Base-by-base conservation (phyloP, 257 asterid genomes). In the Handroanthus guayacan region DNA sequence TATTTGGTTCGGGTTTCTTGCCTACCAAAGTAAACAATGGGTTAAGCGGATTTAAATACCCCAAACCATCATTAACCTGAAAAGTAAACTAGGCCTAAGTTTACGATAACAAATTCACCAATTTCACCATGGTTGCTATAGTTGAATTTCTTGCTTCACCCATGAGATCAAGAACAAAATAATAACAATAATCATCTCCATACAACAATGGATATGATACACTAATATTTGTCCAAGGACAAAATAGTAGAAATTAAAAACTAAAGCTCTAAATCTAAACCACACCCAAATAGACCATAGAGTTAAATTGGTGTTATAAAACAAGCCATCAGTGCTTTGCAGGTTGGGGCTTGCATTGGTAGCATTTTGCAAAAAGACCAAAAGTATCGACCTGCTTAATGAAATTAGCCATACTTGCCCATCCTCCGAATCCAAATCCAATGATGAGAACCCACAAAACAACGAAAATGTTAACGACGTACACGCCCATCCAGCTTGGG, bases 321-420 rank as follows among this genome's bases (percentile, higher is more conserved):
- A 37, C 10, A 10, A 12, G n/a, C 37, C 37, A 9, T 71, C 67
- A 78, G 62, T 64, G 82, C 4, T 65, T 78, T 18, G 75, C 16
- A 4, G 70, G 67, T 5, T 56, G 57, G 58, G 77, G 77, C 58
- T 78, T 62, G 73, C 86, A 82, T 64, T 82, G 83, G 62, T 82
- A 82, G 75, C 86, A 82, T 61, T 74, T 82, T 18, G 83, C 80
- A 17, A 82, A 82, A 4, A 82, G 78, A 9, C 85, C 83, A 44
- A 82, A 82, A 3, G 81, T 78, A 43, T 75, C 81, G 44, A 82
- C 86, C 75, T 82, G 86, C 45, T 55, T 78, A 39, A 82, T 76
- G 63, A 82, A 82, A 67, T 78, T 82, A n/a, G 78, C 51, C 86
- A 78, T 71, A 69, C 85, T 82, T 5, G 85, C 81, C 81, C 81